Evolutionary conservation across 139 green algal genomes (phyloP), one percentile per base, ranked within the genome.

Genomic region (Spirogloea muscicola): DNA sequence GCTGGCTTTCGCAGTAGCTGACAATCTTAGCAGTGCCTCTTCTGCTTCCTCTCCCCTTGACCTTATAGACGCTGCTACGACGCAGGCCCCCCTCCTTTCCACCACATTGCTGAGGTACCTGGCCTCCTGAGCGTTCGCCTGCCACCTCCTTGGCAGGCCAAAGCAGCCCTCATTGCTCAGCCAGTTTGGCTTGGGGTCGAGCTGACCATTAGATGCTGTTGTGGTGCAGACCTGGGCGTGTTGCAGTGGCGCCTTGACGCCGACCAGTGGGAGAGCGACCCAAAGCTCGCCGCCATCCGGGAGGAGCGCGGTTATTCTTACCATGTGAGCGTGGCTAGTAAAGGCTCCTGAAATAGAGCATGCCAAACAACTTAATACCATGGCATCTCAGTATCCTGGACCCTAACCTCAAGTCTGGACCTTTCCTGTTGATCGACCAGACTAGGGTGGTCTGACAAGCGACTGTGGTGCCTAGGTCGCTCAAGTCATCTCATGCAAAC

Each of bases 171-270:
- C 10, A n/a, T n/a, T 13, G 10, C 13, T 51, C 13, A 51, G 10
- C 43, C 43, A 51, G 10, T 13, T 51, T 51, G n/a, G n/a, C n/a
- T n/a, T n/a, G n/a, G n/a, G n/a, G n/a, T n/a, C n/a, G n/a, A n/a
- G n/a, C n/a, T n/a, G n/a, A n/a, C n/a, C n/a, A n/a, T n/a, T n/a
- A n/a, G n/a, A n/a, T n/a, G n/a, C n/a, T n/a, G 13, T 64, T 7
- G 60, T n/a, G n/a, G 10, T 2, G 61, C 69, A 76, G 69, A 77
- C 39, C 58, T 77, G 21, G 69, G 69, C 18, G 67, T 77, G 5
- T 29, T 77, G 58, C 38, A 70, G 38, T 77, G 69, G 69, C n/a
- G 63, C 21, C 69, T 77, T 16, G 61, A 77, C 34, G 69, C 69
- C 27, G 58, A 77, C 60, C 64, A 78, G 21, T 77, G 31, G 18